Conservation (phyloP, 257 asterid species). For the Jasminum sambac region DNA sequence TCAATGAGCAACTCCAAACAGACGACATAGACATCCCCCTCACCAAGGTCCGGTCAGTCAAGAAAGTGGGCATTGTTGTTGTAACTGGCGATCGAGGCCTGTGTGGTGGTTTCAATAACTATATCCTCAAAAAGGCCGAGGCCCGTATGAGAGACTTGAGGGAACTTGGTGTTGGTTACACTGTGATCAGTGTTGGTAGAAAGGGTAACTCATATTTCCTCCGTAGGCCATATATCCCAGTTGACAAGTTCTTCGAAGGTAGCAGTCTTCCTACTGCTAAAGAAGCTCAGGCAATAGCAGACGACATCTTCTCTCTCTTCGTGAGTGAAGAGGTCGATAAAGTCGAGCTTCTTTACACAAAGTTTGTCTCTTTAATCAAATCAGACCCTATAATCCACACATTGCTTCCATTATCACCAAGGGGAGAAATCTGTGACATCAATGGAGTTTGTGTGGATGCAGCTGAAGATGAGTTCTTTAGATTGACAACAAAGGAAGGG, state of each 20-base stretch:
- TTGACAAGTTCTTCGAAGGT: conserved; percentile 72
- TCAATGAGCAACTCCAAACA: conserved; percentile 82
- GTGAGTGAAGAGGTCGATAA: conserved; percentile 88
- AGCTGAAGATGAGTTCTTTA: conserved; percentile 82
- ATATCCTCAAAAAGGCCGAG: conserved; percentile 70
- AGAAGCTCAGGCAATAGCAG: conserved; percentile 90
- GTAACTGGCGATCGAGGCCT: conserved; percentile 96
- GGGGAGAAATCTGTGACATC: conserved; percentile 84
- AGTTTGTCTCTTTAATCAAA: conserved; percentile 82
- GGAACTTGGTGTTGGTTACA: conserved; percentile 61
- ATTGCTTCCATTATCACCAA: conserved; percentile 82
- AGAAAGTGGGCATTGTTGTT: conserved; percentile 86
- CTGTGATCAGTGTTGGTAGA: conserved; percentile 75
- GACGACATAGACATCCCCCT: conserved; percentile 81
- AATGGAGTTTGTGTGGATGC: conserved; percentile 87
- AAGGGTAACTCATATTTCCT: conserved; percentile 73
- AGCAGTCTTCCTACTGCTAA: conserved; percentile 72
- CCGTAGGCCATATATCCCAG: conserved; percentile 72
- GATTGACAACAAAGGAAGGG: conserved; percentile 59
- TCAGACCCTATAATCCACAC: conserved; percentile 86
- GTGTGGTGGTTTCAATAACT: conserved; percentile 83
- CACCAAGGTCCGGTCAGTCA: conserved; percentile 73
- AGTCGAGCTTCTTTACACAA: conserved; percentile 86
- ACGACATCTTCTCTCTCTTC: conserved; percentile 77
- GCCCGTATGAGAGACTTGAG: conserved; percentile 55